Percentiles rank a stretch among this genome's conserved stretches.
These are phyloP conservation scores for Diplocarpon rosae DNA, from an alignment of 2,329 filamentous ascomycete genomes.

Conservation along the genomic window DNA sequence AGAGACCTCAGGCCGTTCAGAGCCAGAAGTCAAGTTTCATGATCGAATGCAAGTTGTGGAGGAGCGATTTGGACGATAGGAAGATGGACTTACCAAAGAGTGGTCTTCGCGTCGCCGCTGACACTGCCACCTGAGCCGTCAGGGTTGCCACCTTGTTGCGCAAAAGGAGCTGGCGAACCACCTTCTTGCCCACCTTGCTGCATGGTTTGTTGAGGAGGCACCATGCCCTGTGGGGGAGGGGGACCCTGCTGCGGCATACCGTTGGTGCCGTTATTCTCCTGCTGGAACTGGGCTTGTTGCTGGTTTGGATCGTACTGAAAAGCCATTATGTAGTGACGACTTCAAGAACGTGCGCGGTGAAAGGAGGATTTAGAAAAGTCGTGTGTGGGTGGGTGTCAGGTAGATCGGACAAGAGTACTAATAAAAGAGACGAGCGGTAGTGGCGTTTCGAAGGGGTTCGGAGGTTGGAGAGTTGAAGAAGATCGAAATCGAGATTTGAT, in stretches of 20 bases:
- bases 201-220: slow-evolving; percentile 26
- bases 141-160: slow-evolving; percentile 29
- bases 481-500: neutral
- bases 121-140: slow-evolving; percentile 28
- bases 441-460: neutral
- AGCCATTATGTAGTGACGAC: slow-evolving; percentile 40
- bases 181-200: slow-evolving; percentile 48
- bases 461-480: neutral
- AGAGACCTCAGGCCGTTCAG: too few relatives aligned
- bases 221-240: slow-evolving; percentile 34
- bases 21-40: too few relatives aligned
- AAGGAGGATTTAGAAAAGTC: neutral
- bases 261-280: slow-evolving; percentile 30
- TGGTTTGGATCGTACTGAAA: slow-evolving; percentile 56
- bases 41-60: too few relatives aligned
- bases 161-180: slow-evolving; percentile 41
- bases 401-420: too few relatives aligned
- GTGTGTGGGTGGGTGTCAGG: too few relatives aligned
- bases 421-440: too few relatives aligned
- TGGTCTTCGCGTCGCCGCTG: slow-evolving; percentile 42
- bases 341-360: neutral
- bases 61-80: slow-evolving; percentile 20
- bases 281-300: slow-evolving; percentile 43
- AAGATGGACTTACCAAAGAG: slow-evolving; percentile 37
- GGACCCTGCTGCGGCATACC: slow-evolving; percentile 32